Conservation (phyloP, 306 rosid genomes). For the Cajanus cajan region DNA sequence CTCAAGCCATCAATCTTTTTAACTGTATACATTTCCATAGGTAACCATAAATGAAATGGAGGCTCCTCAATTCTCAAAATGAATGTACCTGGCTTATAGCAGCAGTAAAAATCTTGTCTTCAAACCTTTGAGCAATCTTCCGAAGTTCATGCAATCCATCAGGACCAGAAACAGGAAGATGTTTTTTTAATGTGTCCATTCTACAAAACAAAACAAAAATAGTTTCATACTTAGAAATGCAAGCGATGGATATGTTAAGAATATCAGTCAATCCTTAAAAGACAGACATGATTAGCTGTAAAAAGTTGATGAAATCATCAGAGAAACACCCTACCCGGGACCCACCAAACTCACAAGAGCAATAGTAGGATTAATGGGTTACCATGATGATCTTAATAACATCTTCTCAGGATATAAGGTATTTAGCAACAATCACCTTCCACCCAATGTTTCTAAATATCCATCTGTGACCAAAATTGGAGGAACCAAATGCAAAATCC, state of each 20-base stretch:
- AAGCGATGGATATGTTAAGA: neutral
- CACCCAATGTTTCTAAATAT: neutral
- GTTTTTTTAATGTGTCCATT: slow-evolving; percentile 71
- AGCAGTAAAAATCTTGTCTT: slow-evolving; percentile 67
- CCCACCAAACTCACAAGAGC: neutral
- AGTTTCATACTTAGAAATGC: neutral
- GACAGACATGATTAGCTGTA: neutral
- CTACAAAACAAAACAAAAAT: slow-evolving; percentile 35
- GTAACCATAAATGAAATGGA: neutral
- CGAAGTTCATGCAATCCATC: slow-evolving; percentile 62
- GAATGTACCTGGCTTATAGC: slow-evolving; percentile 65
- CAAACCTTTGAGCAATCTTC: slow-evolving; percentile 74
- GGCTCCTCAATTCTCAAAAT: neutral
- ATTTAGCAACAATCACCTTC: neutral
- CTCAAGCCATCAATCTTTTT: neutral
- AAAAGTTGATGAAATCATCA: neutral
- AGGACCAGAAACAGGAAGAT: slow-evolving; percentile 58
- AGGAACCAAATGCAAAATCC: neutral
- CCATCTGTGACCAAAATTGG: neutral
- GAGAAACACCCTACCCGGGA: neutral
- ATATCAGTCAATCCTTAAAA: neutral
- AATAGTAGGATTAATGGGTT: neutral
- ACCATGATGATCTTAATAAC: neutral
- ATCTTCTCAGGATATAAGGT: neutral
- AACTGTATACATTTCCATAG: neutral